Conservation (phyloP, 1,284 basidiomycete species). For the Spongiforma sp. region DNA sequence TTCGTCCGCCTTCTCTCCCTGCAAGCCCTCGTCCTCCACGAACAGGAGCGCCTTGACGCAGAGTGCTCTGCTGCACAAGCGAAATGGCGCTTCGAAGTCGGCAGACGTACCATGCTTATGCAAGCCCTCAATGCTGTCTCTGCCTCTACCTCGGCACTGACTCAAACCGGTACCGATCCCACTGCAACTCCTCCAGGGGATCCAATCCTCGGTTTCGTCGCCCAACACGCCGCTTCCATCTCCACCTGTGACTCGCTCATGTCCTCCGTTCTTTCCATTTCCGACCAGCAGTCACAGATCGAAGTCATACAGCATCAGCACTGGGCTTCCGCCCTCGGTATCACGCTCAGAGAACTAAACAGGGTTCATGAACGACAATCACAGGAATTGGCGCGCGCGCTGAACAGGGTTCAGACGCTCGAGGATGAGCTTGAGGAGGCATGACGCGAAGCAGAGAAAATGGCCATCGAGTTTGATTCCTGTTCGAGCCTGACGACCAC, state of each 20-base stretch:
- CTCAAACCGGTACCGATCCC: neutral
- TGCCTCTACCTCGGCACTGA: slow-evolving; percentile 27
- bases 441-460: slow-evolving; percentile 80
- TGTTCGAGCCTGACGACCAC: slow-evolving; percentile 35
- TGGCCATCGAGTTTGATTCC: slow-evolving; percentile 75
- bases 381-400: slow-evolving; percentile 59
- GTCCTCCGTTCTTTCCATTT: slow-evolving; percentile 58
- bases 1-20: slow-evolving; percentile 71
- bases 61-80: slow-evolving; percentile 58
- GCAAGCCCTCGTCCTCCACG: slow-evolving; percentile 59
- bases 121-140: slow-evolving; percentile 60
- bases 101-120: slow-evolving; percentile 70
- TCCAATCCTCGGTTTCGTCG: slow-evolving; percentile 46
- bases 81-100: slow-evolving; percentile 69
- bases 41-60: slow-evolving; percentile 58
- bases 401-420: slow-evolving; percentile 58
- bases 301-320: slow-evolving; percentile 65
- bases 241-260: slow-evolving; percentile 63
- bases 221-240: slow-evolving; percentile 63
- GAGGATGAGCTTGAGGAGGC: slow-evolving; percentile 76
- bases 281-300: slow-evolving; percentile 70
- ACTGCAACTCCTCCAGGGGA: slow-evolving; percentile 15
- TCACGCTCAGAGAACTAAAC: slow-evolving; percentile 79
- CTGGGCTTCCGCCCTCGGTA: slow-evolving; percentile 74
- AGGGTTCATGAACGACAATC: slow-evolving; percentile 69